Evolutionary conservation across 2,329 filamentous ascomycete genomes (phyloP).

Genomic region (Setomelanomma holmii): DNA sequence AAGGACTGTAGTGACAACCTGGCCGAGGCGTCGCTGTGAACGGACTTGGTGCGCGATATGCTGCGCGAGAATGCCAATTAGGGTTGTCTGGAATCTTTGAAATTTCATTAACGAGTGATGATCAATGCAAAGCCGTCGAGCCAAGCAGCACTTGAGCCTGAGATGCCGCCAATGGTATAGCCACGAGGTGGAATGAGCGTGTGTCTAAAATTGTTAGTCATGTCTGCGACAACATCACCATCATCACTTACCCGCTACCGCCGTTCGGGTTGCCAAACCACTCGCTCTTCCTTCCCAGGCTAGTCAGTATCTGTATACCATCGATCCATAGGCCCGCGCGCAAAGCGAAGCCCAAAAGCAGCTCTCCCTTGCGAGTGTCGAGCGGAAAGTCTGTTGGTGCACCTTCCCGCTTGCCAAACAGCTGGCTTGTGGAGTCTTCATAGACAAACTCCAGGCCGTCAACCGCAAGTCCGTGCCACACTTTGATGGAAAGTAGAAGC

Average conservation of each 20-base stretch:
- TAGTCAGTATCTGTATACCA: conserved; percentile 88
- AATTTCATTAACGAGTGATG: conserved; percentile 67
- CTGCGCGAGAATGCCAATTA: neutral
- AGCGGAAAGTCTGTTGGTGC: conserved; percentile 77
- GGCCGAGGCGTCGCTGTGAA: neutral
- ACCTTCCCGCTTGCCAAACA: conserved; percentile 84
- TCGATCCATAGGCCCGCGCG: conserved; percentile 84
- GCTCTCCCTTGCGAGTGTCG: conserved; percentile 84
- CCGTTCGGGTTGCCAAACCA: conserved; percentile 83
- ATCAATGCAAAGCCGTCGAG: conserved; percentile 86
- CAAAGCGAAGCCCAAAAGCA: conserved; percentile 84
- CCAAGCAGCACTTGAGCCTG: conserved; percentile 81
- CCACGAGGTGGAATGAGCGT: conserved; percentile 88
- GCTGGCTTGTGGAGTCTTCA: conserved; percentile 81
- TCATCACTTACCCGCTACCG: conserved; percentile 76
- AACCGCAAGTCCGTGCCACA: conserved; percentile 78
- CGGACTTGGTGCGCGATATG: neutral
- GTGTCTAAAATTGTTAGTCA: conserved; percentile 64
- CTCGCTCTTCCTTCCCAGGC: conserved; percentile 81
- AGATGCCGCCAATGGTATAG: conserved; percentile 86
- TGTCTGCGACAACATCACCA: conserved; percentile 9
- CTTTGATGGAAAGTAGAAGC: conserved; percentile 74
- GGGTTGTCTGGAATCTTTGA: neutral
- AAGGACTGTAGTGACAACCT: neutral
- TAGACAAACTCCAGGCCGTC: conserved; percentile 93